phyloP scores from a whole-genome alignment of 345 rosid species.

The Syzygium grande region DNA sequence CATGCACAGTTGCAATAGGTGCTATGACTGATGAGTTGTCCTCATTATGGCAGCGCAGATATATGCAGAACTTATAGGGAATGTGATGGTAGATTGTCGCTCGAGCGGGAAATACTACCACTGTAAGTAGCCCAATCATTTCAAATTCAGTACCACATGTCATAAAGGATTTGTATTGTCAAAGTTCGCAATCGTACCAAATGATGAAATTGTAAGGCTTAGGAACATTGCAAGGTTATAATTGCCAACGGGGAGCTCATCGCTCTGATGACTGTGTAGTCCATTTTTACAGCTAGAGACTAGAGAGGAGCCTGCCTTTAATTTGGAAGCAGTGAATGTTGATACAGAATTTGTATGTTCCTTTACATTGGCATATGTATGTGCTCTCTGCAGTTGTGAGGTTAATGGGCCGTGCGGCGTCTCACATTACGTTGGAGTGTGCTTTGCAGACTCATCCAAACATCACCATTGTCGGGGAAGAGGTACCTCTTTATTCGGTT shows the following conservation, averaged over 20 bases:
- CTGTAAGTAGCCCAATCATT: conserved; percentile 43
- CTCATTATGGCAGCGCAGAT: conserved; percentile 33
- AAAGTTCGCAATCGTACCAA: background rate
- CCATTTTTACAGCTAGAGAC: background rate
- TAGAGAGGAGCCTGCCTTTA: background rate
- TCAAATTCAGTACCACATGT: background rate
- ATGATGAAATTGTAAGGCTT: background rate
- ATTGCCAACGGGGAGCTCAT: background rate
- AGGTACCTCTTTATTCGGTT: conserved; percentile 35
- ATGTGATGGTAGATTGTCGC: conserved; percentile 96
- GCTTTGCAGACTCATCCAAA: conserved; percentile 98
- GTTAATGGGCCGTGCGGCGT: conserved; percentile 99
- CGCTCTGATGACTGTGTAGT: background rate
- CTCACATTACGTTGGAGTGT: conserved; percentile 94
- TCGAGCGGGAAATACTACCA: conserved; percentile 98
- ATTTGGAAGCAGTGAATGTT: background rate
- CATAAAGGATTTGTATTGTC: background rate
- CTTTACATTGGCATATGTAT: background rate
- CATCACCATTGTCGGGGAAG: conserved; percentile 90
- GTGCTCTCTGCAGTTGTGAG: conserved; percentile 60
- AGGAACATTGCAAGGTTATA: background rate
- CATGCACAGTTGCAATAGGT: background rate
- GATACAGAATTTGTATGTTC: background rate
- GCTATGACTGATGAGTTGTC: background rate
- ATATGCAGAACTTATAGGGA: conserved; percentile 96